Evolutionary conservation across 2,329 filamentous ascomycete species (phyloP).

Genomic region (Epichloe aotearoae): DNA sequence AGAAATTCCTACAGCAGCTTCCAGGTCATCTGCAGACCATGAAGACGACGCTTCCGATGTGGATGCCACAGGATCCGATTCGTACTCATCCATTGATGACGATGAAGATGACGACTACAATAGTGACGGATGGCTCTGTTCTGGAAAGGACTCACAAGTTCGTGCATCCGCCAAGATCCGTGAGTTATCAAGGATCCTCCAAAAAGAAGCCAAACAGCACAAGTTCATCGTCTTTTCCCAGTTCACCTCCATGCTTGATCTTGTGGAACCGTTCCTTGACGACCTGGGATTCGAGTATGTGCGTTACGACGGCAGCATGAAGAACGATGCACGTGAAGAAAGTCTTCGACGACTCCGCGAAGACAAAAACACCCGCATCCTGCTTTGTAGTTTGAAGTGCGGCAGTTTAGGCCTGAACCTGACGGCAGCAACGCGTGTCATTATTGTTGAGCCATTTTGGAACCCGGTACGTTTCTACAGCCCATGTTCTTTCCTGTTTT

Average conservation of each 20-base stretch:
- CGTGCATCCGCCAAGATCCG: slow-evolving; percentile 82
- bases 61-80: slow-evolving; percentile 28
- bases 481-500: neutral
- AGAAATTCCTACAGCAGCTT: slow-evolving; percentile 5
- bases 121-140: slow-evolving; percentile 18
- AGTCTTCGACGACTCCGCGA: slow-evolving; percentile 65
- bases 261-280: slow-evolving; percentile 82
- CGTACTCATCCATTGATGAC: slow-evolving; percentile 15
- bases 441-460: slow-evolving; percentile 97
- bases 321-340: slow-evolving; percentile 81
- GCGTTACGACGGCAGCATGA: slow-evolving; percentile 91
- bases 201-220: slow-evolving; percentile 64
- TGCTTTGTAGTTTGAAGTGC: slow-evolving; percentile 89
- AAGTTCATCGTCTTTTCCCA: slow-evolving; percentile 99
- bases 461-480: slow-evolving; percentile 55
- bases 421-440: slow-evolving; percentile 82
- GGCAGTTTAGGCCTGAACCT: slow-evolving; percentile 87
- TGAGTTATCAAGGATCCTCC: slow-evolving; percentile 68
- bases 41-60: slow-evolving; percentile 15
- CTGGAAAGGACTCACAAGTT: slow-evolving; percentile 23
- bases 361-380: slow-evolving; percentile 61
- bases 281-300: slow-evolving; percentile 64
- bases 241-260: slow-evolving; percentile 95
- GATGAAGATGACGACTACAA: slow-evolving; percentile 19
- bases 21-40: slow-evolving; percentile 21